Conservation (phyloP, 176 grass and related monocot species). For the Thalia dealbata region DNA sequence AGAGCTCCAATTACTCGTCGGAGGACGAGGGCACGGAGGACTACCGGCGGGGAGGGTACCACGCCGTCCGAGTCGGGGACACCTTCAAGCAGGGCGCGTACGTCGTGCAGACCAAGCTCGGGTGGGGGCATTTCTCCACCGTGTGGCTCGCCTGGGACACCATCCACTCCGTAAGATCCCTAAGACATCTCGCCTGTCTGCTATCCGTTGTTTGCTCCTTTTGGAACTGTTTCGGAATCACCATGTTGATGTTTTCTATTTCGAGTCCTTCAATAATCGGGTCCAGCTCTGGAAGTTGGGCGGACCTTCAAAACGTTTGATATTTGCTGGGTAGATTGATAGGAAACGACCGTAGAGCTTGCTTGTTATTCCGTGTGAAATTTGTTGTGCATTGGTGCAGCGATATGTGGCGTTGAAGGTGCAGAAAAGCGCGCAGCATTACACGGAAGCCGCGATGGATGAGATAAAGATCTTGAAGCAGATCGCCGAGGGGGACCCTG, state of each 20-base stretch:
- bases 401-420: conserved; percentile 93
- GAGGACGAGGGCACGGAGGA: conserved; percentile 97
- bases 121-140: conserved; percentile 98
- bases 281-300: background rate
- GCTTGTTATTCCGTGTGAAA: background rate
- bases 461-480: conserved; percentile 98
- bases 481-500: conserved; percentile 65
- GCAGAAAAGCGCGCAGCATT: conserved; percentile 96
- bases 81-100: conserved; percentile 89
- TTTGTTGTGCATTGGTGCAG: conserved; percentile 32
- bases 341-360: background rate
- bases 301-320: background rate
- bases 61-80: conserved; percentile 75
- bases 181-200: background rate
- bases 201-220: background rate
- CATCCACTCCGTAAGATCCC: conserved; percentile 50
- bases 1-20: conserved; percentile 85
- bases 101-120: conserved; percentile 89
- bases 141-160: conserved; percentile 99
- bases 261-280: background rate
- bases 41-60: conserved; percentile 93
- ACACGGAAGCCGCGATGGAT: conserved; percentile 96
- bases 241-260: background rate
- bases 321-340: background rate
- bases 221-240: background rate